Percentiles rank a stretch among this genome's conserved stretches.
phyloP scores from a whole-genome alignment of 805 yeast species.

The Kurtzmaniella fragi region DNA sequence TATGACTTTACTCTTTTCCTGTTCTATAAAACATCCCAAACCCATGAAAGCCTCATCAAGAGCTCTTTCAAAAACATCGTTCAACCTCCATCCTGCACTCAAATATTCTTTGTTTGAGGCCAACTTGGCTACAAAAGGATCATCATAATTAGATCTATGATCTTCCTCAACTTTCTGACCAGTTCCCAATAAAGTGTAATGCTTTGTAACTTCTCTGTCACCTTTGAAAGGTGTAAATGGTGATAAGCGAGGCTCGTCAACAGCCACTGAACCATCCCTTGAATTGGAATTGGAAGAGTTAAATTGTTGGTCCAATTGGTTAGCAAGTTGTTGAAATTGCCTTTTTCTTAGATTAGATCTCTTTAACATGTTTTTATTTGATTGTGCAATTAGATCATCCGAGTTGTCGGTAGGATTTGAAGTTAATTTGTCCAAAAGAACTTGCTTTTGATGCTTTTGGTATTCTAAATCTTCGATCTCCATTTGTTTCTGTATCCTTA shows the following conservation, averaged over 20 bases:
- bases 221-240: constrained; percentile 97
- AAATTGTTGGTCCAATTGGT: constrained; percentile 43
- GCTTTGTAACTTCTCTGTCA: constrained; percentile 58
- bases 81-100: constrained; percentile 83
- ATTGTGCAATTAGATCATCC: constrained; percentile 37
- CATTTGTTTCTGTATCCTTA: constrained; percentile 61
- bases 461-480: constrained; percentile 37
- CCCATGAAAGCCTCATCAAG: constrained; percentile 89
- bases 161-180: constrained; percentile 8
- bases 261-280: constrained; percentile 12
- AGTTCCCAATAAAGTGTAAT: constrained; percentile 42
- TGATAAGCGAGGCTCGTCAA: constrained; percentile 4
- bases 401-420: constrained; percentile 27
- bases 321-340: constrained; percentile 54
- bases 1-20: constrained; percentile 19
- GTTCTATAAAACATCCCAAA: constrained; percentile 69
- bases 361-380: constrained; percentile 41
- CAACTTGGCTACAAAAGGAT: constrained; percentile 44
- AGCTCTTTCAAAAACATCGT: constrained; percentile 66
- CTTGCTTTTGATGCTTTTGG: constrained; percentile 37
- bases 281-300: constrained; percentile 21
- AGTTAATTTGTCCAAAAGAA: constrained; percentile 32
- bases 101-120: constrained; percentile 59
- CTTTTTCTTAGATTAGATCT: constrained; percentile 62
- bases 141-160: constrained; percentile 43